Conservation (phyloP, 345 rosid species). For the Ceriops tagal region DNA sequence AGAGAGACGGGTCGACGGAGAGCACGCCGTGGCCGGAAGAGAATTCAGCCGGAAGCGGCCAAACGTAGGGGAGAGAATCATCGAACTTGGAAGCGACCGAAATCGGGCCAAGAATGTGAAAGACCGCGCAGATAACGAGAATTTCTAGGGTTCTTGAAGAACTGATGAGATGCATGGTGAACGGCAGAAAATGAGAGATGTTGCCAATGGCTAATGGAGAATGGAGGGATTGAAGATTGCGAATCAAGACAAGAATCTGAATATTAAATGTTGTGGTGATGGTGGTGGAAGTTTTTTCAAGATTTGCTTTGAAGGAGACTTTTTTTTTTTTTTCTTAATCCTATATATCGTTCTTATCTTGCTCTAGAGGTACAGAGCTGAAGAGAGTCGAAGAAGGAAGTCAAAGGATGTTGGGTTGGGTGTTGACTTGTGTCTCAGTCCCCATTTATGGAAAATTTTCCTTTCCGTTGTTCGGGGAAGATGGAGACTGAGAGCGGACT, state of each 20-base stretch:
- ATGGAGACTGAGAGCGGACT: too few species aligned
- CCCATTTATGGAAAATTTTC: too few species aligned
- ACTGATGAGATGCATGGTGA: too few species aligned
- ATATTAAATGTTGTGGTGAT: neutral
- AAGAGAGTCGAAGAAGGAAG: neutral
- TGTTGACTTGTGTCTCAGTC: too few species aligned
- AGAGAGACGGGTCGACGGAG: constrained; percentile 62
- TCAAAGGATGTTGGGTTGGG: neutral
- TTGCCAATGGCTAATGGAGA: neutral
- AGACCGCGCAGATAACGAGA: neutral
- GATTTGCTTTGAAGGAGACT: neutral
- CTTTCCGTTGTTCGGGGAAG: too few species aligned
- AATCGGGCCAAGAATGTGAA: neutral
- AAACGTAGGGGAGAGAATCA: constrained; percentile 26
- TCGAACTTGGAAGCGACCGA: constrained; percentile 5
- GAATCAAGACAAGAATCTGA: neutral
- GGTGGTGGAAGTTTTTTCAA: neutral
- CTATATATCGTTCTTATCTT: neutral
- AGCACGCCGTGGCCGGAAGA: constrained; percentile 53
- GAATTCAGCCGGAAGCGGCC: constrained; percentile 80
- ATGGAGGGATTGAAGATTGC: neutral
- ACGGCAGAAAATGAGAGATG: neutral
- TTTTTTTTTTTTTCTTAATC: too few species aligned
- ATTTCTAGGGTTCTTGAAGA: neutral
- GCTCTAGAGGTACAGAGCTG: neutral